Evolutionary conservation across 1,284 basidiomycete species (phyloP).

Genomic region (Wallemia hederae): DNA sequence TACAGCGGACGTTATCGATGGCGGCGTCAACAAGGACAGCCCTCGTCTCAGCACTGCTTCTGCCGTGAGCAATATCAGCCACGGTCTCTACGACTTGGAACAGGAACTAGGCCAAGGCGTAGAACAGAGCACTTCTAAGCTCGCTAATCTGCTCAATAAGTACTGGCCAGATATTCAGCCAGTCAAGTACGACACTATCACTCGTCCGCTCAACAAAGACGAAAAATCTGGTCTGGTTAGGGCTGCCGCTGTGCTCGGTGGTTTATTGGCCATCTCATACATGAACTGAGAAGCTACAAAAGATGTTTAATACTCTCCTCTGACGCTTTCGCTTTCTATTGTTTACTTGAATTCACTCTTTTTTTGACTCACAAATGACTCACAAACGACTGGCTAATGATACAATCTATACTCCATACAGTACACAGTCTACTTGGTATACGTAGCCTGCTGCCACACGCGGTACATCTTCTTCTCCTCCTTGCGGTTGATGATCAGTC

Average conservation of each 20-base stretch:
- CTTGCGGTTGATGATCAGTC: conserved; percentile 73
- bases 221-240: background rate
- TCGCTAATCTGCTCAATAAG: background rate
- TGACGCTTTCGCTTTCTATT: too few species aligned
- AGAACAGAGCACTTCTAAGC: background rate
- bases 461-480: conserved; percentile 81
- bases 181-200: background rate
- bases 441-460: conserved; percentile 12
- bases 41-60: background rate
- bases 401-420: background rate
- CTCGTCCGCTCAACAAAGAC: background rate
- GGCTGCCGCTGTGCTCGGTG: background rate
- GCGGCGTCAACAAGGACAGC: background rate
- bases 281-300: too few species aligned
- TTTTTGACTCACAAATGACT: background rate
- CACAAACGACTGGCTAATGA: background rate
- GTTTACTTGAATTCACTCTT: background rate
- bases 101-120: background rate
- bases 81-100: background rate
- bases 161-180: background rate
- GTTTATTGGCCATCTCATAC: background rate
- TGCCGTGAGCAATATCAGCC: background rate
- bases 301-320: too few species aligned
- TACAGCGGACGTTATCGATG: background rate
- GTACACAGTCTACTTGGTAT: too few species aligned